Evolutionary conservation across 208 protist species (phyloP), one percentile per base, ranked within the genome.

Genomic region (Wallacemonas sp.): DNA sequence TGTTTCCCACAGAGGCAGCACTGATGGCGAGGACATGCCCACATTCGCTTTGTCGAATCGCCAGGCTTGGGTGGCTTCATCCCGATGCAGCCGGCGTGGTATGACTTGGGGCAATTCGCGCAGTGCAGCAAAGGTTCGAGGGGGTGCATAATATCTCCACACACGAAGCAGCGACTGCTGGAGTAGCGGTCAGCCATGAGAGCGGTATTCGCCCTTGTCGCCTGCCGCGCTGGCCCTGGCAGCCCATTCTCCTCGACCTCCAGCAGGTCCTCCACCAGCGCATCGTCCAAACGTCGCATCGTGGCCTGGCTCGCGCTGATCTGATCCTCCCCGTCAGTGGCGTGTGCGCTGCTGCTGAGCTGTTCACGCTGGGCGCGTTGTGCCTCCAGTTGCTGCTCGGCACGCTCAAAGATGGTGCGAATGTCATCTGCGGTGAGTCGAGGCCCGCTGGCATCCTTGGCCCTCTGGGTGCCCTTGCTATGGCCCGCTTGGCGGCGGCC

Each of bases 111-210:
- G 46, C 90, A 96, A 15, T 74, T 54, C 12, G 66, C 33, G 49
- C 90, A 96, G 70, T 93, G 87, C 68, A 89, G 86, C 49, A 96
- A 68, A 36, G 88, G 83, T 78, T 91, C 80, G 44, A 94, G 59
- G 3, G 90, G 74, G 19, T 77, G 79, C 90, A 96, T 96, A 24
- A 79, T 81, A 2, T 75, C 78, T 1, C 80, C 80, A 47, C 90
- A 96, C 26, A 84, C 73, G 51, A 94, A 94, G 49, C 90, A 96
- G 12, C 58, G 31, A 58, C 88, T 73, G 1, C 77, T 85, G 24
- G 76, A 69, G 55, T 49, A 51, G 46, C 33, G 80, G 60, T 62
- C 17, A 3, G 22, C n/a, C 44, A n/a, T 36, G 42, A 8, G 15
- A 15, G 44, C 62, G 31, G 55, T 19, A 6, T 42, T 38, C 36